A percentile compares a stretch with the other conserved stretches of the same genome.
Evolutionary conservation across 345 rosid genomes (phyloP).

Genomic region (Hibiscus syriacus): DNA sequence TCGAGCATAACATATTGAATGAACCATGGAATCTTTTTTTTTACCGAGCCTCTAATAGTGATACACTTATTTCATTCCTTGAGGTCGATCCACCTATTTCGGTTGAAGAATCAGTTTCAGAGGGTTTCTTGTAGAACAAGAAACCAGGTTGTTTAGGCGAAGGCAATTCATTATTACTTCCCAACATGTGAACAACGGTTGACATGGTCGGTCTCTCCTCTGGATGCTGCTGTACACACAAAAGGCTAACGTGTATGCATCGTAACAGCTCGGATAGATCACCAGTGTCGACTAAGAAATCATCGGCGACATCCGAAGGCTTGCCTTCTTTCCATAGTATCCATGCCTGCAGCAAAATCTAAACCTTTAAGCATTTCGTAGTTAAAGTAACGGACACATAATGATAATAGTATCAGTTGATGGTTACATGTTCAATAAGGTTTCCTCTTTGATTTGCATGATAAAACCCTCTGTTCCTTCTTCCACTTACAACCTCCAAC

Average conservation of each 20-base stretch:
- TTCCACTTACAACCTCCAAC: slow-evolving; percentile 11
- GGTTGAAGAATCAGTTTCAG: neutral
- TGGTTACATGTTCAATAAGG: slow-evolving; percentile 4
- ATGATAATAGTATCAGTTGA: neutral
- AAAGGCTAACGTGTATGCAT: slow-evolving; percentile 35
- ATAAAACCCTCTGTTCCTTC: slow-evolving; percentile 12
- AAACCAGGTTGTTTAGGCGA: slow-evolving; percentile 37
- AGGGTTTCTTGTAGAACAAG: neutral
- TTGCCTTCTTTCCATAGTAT: slow-evolving; percentile 27
- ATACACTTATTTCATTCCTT: neutral
- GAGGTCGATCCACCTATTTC: neutral
- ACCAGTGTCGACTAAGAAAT: slow-evolving; percentile 11
- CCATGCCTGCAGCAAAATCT: slow-evolving; percentile 26
- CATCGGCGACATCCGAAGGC: slow-evolving; percentile 30
- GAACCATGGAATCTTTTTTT: neutral
- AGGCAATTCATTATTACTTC: slow-evolving; percentile 31
- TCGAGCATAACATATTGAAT: neutral
- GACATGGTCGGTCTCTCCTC: slow-evolving; percentile 46
- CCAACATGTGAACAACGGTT: slow-evolving; percentile 35
- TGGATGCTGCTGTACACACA: slow-evolving; percentile 37
- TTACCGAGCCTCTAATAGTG: slow-evolving; percentile 7
- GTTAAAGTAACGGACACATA: neutral
- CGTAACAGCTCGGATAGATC: slow-evolving; percentile 19
- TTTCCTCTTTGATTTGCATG: neutral
- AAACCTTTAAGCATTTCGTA: slow-evolving; percentile 24